Conservation (phyloP, 352 stramenopile genomes). For the Pythium biforme region DNA sequence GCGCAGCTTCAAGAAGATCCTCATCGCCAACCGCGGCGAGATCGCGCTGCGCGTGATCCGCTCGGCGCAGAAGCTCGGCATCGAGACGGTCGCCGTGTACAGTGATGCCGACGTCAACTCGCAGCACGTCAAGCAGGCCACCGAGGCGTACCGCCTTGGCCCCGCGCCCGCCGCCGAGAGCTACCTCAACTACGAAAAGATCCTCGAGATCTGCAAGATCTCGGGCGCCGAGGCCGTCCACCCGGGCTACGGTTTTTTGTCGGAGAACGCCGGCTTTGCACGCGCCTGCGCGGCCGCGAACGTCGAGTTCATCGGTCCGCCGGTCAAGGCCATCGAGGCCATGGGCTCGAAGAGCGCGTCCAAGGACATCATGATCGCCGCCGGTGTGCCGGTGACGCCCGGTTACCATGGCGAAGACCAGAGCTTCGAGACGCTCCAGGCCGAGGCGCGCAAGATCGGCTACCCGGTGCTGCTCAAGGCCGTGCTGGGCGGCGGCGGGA, state of each 20-base stretch:
- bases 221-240: conserved; percentile 79
- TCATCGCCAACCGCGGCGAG: conserved; percentile 90
- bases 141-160: conserved; percentile 69
- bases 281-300: conserved; percentile 63
- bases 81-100: conserved; percentile 91
- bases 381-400: conserved; percentile 84
- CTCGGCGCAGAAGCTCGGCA: conserved; percentile 83
- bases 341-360: conserved; percentile 93
- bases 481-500: conserved; percentile 88
- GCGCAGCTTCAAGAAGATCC: conserved; percentile 84
- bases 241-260: conserved; percentile 90
- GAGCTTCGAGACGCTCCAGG: conserved; percentile 65
- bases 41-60: conserved; percentile 87
- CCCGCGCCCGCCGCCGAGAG: conserved; percentile 66
- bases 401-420: conserved; percentile 92
- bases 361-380: conserved; percentile 91
- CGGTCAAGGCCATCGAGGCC: conserved; percentile 80
- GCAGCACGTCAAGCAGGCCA: conserved; percentile 74
- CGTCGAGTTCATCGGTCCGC: conserved; percentile 91
- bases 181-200: conserved; percentile 81
- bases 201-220: conserved; percentile 62
- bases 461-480: conserved; percentile 94
- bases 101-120: conserved; percentile 82
- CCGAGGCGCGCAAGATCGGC: conserved; percentile 83
- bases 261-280: conserved; percentile 83